Conservation (phyloP, 192 early-diverging fungal genomes). For the Gigaspora rosea region DNA sequence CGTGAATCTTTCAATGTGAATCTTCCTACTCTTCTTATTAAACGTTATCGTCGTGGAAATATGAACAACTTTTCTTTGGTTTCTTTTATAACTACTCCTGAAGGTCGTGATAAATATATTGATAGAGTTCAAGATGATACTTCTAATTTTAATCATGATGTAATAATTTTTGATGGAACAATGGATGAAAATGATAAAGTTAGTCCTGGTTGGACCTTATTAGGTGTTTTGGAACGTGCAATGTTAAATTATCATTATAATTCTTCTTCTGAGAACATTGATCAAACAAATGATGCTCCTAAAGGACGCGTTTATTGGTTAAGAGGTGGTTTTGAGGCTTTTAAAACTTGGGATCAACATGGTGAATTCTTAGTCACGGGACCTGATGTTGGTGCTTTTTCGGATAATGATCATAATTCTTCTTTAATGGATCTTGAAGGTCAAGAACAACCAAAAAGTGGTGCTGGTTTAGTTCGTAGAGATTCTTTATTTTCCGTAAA, state of each 20-base stretch:
- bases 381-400: background rate
- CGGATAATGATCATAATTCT: conserved; percentile 23
- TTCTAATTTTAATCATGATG: conserved; percentile 25
- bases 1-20: conserved; percentile 55
- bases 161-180: conserved; percentile 52
- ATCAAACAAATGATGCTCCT: background rate
- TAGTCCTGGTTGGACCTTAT: conserved; percentile 53
- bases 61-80: conserved; percentile 54
- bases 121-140: conserved; percentile 27
- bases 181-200: conserved; percentile 47
- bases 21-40: conserved; percentile 52
- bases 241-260: conserved; percentile 22
- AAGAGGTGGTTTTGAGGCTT: conserved; percentile 54
- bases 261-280: conserved; percentile 10
- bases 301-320: conserved; percentile 43
- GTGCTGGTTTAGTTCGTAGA: conserved; percentile 24
- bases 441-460: background rate
- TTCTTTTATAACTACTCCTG: conserved; percentile 54
- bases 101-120: conserved; percentile 46
- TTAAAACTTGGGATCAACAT: conserved; percentile 42
- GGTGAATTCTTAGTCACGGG: conserved; percentile 34
- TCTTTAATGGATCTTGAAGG: background rate
- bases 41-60: conserved; percentile 51
- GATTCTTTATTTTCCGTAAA: conserved; percentile 48
- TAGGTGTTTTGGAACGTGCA: conserved; percentile 47